Conservation (phyloP, 176 grass and related monocot genomes). For the Eragrostis curvula region DNA sequence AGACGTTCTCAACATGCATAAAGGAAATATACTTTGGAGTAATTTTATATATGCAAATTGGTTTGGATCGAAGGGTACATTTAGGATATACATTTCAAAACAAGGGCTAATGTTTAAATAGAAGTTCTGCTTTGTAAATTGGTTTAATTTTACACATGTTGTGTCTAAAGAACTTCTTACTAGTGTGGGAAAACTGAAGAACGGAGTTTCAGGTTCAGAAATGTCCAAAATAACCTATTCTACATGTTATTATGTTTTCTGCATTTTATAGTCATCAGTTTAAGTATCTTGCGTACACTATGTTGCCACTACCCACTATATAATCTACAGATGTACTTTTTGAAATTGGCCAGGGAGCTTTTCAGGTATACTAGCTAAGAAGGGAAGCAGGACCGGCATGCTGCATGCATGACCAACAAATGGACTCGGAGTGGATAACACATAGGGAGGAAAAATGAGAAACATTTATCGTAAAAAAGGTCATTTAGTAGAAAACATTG, state of each 20-base stretch:
- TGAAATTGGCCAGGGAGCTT: not conserved
- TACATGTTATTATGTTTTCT: not conserved
- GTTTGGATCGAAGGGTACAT: too few species aligned
- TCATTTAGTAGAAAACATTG: not conserved
- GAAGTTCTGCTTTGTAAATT: not conserved
- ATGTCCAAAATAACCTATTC: not conserved
- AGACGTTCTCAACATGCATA: not conserved
- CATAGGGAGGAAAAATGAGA: not conserved
- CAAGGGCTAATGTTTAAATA: not conserved
- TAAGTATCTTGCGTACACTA: not conserved
- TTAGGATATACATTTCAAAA: not conserved
- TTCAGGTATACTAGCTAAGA: not conserved
- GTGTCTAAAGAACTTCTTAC: slow-evolving; percentile 18
- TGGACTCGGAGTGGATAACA: not conserved
- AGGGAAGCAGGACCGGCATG: not conserved
- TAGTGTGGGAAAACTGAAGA: not conserved
- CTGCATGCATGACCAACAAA: not conserved
- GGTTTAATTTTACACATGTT: not conserved
- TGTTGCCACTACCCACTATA: not conserved
- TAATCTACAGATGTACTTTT: not conserved
- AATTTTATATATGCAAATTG: too few species aligned
- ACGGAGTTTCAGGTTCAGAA: not conserved
- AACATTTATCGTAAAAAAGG: not conserved
- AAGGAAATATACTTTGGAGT: not conserved
- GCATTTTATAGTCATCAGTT: not conserved